Evolutionary conservation across 2,329 filamentous ascomycete species (phyloP).

Genomic region (Trichoderma atrobrunneum): DNA sequence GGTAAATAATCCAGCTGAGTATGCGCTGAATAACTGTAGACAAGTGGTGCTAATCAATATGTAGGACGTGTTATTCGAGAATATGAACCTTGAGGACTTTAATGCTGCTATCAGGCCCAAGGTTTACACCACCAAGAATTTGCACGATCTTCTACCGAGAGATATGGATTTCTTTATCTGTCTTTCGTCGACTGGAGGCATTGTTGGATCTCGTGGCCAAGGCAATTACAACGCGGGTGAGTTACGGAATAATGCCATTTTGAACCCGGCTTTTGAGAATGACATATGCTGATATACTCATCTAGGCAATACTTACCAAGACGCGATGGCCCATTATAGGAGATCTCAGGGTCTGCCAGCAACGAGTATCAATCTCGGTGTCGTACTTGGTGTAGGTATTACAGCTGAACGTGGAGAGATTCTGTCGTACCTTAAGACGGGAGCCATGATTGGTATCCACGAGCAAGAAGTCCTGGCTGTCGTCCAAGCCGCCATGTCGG

Average conservation of each 20-base stretch:
- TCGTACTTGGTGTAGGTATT: neutral
- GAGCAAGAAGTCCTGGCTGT: neutral
- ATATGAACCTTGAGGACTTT: neutral
- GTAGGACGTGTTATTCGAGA: neutral
- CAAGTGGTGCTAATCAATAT: neutral
- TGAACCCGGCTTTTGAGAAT: neutral
- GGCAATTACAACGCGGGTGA: neutral
- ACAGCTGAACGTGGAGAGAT: neutral
- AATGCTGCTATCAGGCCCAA: neutral
- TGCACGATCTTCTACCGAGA: neutral
- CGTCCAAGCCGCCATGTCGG: neutral
- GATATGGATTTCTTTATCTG: neutral
- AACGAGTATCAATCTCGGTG: neutral
- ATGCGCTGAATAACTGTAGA: too few species aligned
- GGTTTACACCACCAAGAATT: neutral
- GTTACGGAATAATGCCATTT: neutral
- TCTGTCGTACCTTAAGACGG: neutral
- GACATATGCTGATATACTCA: neutral
- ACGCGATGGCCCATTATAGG: neutral
- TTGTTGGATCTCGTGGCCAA: neutral
- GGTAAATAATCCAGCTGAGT: neutral
- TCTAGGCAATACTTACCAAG: neutral
- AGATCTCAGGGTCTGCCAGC: neutral
- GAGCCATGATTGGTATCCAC: neutral
- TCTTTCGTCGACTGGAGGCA: neutral